Conservation (phyloP, 75 land plant species). For the Gnetum montanum region DNA sequence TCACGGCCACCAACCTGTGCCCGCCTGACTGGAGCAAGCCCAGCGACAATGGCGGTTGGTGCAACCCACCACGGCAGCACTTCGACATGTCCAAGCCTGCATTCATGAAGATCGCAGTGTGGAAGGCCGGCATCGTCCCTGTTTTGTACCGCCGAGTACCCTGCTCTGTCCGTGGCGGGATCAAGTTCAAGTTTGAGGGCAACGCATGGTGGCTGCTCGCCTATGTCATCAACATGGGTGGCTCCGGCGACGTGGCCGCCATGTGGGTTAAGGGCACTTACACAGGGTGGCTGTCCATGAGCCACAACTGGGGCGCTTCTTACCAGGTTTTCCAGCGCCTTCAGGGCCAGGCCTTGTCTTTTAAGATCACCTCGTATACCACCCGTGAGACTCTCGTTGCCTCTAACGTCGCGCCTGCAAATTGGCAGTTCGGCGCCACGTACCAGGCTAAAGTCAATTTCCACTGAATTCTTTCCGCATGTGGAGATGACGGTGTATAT, state of each 20-base stretch:
- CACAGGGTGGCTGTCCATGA: background rate
- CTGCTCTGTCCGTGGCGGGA: background rate
- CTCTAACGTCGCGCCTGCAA: constrained; percentile 36
- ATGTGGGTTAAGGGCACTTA: constrained; percentile 11
- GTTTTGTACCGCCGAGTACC: constrained; percentile 3
- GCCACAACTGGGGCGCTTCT: background rate
- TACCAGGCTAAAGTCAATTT: constrained; percentile 27
- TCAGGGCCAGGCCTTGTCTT: constrained; percentile 43
- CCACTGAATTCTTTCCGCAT: constrained; percentile 1
- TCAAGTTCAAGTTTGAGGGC: background rate
- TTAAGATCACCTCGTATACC: constrained; percentile 30
- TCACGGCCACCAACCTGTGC: constrained; percentile 20
- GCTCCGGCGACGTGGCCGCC: constrained; percentile 15
- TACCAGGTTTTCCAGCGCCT: constrained; percentile 37
- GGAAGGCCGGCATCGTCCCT: constrained; percentile 11
- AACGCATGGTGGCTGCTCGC: background rate
- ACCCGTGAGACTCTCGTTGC: constrained; percentile 16
- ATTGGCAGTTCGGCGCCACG: constrained; percentile 35
- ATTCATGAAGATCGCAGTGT: constrained; percentile 1
- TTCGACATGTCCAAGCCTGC: constrained; percentile 18
- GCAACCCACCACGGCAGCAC: constrained; percentile 11
- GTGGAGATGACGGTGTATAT: too few species aligned
- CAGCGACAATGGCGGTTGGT: constrained; percentile 10
- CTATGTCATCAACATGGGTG: constrained; percentile 7
- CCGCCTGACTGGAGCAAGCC: constrained; percentile 5